Base-by-base conservation (phyloP, 208 protist species). In the Acanthamoeba triangularis region DNA sequence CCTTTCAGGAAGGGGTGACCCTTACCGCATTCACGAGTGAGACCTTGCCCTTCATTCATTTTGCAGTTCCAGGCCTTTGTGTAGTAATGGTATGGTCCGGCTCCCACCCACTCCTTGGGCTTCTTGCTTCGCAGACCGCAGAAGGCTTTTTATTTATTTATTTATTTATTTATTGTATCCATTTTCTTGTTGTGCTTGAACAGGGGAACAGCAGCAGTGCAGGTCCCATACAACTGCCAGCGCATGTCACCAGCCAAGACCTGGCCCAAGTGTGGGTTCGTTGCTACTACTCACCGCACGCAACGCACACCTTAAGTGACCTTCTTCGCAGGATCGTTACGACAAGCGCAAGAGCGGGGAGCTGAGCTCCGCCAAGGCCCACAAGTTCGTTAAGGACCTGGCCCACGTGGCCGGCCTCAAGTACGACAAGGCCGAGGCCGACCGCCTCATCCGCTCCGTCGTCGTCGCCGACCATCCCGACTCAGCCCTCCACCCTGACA, bases 391-490 rank as follows among this genome's bases (percentile, higher is more conserved):
- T 35, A 80, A 80, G 72, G 72, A 80, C 35, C 30, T 80, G 72
- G 30, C 72, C 8, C 72, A 80, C 13, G 72, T 80, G 41, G 72
- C 72, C 37, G 72, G 72, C 23, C 37, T 80, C 37, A 80, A 80
- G 72, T 80, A 80, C 72, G 72, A 80, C 72, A 80, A 80, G 72
- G 72, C 72, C 18, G 72, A 80, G 18, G 72, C 72, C 30, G 72
- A 80, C 72, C 72, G 72, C 10, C 72, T 80, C 37, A 41, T 80
- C 20, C 5, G 72, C 14, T 11, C 72, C 37, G 72, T 80, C 10
- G 35, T 11, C 72, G 16, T n/a, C n/a, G n/a, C n/a, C 28, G 63
- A 10, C n/a, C n/a, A n/a, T n/a, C n/a, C n/a, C n/a, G n/a, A n/a
- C n/a, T n/a, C n/a, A n/a, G n/a, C n/a, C n/a, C n/a, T n/a, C 37